Percentiles rank a stretch among this genome's conserved stretches.
phyloP scores from a whole-genome alignment of 1,139 yeast species.

The Sugiyamaella castrensis region DNA sequence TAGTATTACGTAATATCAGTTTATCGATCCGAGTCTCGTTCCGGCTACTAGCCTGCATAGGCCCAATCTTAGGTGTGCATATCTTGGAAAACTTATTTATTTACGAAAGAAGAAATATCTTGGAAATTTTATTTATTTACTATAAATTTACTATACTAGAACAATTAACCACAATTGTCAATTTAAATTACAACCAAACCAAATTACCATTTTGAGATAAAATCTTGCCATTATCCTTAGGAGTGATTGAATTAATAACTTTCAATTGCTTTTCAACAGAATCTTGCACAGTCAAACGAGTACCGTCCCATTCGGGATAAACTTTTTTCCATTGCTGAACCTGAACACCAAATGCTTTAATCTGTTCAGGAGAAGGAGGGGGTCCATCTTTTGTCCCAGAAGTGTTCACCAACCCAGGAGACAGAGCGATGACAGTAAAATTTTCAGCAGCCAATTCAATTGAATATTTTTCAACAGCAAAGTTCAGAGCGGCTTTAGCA shows the following conservation, averaged over 20 bases:
- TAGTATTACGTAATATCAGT: too few relatives aligned
- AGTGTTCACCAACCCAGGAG: slow-evolving; percentile 20
- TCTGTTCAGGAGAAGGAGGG: slow-evolving; percentile 49
- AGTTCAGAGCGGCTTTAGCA: slow-evolving; percentile 17
- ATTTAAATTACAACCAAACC: slow-evolving; percentile 1
- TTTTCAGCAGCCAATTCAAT: slow-evolving; percentile 15
- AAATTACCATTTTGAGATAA: slow-evolving; percentile 8
- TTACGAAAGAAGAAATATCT: too few relatives aligned
- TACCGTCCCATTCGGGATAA: slow-evolving; percentile 8
- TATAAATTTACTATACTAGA: too few relatives aligned
- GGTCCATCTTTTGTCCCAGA: slow-evolving; percentile 2
- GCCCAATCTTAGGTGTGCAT: too few relatives aligned
- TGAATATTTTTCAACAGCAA: slow-evolving; percentile 15
- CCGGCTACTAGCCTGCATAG: too few relatives aligned
- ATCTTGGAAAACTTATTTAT: too few relatives aligned
- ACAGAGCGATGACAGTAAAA: slow-evolving; percentile 15
- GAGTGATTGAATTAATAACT: slow-evolving; percentile 2
- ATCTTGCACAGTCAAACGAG: slow-evolving; percentile 1
- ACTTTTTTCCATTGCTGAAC: slow-evolving; percentile 43
- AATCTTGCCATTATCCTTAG: slow-evolving; percentile 1
- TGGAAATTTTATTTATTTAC: too few relatives aligned
- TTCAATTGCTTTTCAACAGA: slow-evolving; percentile 10
- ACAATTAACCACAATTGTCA: too few relatives aligned
- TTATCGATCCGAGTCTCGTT: too few relatives aligned
- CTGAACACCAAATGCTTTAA: slow-evolving; percentile 62